Evolutionary conservation across 441 rosid species (phyloP).

Genomic region (Adansonia grandidieri): DNA sequence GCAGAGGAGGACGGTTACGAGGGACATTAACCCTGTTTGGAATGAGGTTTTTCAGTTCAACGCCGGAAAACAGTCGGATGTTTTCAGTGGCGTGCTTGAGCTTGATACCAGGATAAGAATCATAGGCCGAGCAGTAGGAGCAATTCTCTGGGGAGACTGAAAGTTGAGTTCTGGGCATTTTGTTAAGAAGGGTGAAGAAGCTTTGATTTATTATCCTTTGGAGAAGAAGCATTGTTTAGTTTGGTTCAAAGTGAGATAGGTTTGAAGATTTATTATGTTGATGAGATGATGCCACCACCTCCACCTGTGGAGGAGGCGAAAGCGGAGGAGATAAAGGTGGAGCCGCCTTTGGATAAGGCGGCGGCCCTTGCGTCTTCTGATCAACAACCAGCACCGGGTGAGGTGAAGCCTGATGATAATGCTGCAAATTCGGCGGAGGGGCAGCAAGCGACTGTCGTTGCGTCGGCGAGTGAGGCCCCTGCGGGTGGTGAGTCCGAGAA

Average conservation of each 20-base stretch:
- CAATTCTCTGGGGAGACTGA: conserved; percentile 69
- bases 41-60: conserved; percentile 59
- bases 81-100: conserved; percentile 56
- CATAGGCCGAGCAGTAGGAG: conserved; percentile 58
- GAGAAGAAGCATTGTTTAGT: conserved; percentile 60
- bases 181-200: conserved; percentile 79
- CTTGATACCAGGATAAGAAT: conserved; percentile 59
- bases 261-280: conserved; percentile 64
- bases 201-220: conserved; percentile 69
- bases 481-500: conserved; percentile 12
- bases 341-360: conserved; percentile 24
- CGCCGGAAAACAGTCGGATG: conserved; percentile 43
- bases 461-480: conserved; percentile 19
- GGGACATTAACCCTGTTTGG: conserved; percentile 68
- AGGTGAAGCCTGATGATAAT: conserved; percentile 2
- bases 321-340: conserved; percentile 32
- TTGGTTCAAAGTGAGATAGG: conserved; percentile 82
- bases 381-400: conserved; percentile 10
- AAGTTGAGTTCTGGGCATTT: conserved; percentile 64
- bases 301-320: conserved; percentile 17
- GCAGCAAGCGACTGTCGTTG: background rate
- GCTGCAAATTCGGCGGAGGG: background rate
- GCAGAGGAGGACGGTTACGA: conserved; percentile 47
- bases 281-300: conserved; percentile 46
- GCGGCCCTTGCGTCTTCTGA: conserved; percentile 6